Percentiles rank a stretch among this genome's conserved stretches.
phyloP scores from a whole-genome alignment of 2,329 filamentous ascomycete genomes.

The Penicillium sp. region DNA sequence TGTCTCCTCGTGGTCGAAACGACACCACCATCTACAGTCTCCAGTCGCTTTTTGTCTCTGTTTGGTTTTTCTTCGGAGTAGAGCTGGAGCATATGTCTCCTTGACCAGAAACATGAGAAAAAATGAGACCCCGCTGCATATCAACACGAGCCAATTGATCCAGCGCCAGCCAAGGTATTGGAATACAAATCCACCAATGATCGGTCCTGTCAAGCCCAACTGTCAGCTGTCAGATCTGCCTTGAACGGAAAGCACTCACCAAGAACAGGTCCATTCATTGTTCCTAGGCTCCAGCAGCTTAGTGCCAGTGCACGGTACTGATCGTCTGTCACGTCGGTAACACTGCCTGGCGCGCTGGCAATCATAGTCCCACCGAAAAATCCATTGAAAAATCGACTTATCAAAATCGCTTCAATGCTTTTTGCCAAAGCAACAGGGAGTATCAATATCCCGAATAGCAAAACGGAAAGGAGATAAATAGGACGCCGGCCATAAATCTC shows the following conservation, averaged over 20 bases:
- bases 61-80: conserved; percentile 64
- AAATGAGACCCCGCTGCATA: conserved; percentile 63
- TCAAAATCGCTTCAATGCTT: conserved; percentile 16
- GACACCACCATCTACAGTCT: conserved; percentile 68
- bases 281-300: conserved; percentile 74
- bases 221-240: background rate
- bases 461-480: conserved; percentile 66
- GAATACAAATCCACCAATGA: conserved; percentile 46
- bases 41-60: conserved; percentile 62
- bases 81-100: conserved; percentile 71
- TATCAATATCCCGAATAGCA: conserved; percentile 62
- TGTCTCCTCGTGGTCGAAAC: conserved; percentile 67
- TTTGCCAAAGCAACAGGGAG: conserved; percentile 66
- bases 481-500: conserved; percentile 29
- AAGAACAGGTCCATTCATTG: conserved; percentile 66
- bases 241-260: conserved; percentile 6
- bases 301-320: conserved; percentile 75
- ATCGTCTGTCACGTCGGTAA: conserved; percentile 73
- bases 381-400: conserved; percentile 19
- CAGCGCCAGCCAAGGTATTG: conserved; percentile 71
- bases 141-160: conserved; percentile 75
- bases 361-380: conserved; percentile 72
- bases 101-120: conserved; percentile 59
- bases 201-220: conserved; percentile 32
- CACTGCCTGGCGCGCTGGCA: conserved; percentile 71